Evolutionary conservation across 768 basidiomycete genomes (phyloP), one percentile per base, ranked within the genome.

Genomic region (Gautieria morchelliformis): DNA sequence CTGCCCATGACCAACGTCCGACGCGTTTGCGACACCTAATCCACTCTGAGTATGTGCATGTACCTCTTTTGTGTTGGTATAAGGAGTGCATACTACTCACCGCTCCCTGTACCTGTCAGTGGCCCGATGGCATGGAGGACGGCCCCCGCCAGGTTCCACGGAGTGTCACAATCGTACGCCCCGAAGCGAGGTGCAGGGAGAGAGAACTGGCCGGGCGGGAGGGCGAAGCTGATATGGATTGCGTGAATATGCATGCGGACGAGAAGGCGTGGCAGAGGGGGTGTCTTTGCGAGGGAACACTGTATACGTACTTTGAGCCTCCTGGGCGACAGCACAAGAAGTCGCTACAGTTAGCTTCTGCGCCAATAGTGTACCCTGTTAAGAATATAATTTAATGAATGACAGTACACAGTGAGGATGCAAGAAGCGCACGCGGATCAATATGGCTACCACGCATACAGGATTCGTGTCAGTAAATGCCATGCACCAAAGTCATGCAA

Each of bases 161-260:
- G 66, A 4, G 61, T 63, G 49, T 67, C 66, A 47, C 66, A 67
- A 11, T 50, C 27, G 56, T 59, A 66, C 11, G 61, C 63, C 11
- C 66, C 66, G 58, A 57, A 67, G 41, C 63, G 52, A 14, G 66
- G 66, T 2, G 66, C 66, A 14, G 66, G 63, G 32, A 65, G 56
- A 6, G 54, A 56, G 22, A 56, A 14, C 30, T 27, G 27, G 40
- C 54, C 54, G 2, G n/a, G 22, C 2, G 42, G 40, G 17, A 56
- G 41, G 3, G 20, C 27, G 30, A 44, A 17, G 20, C 54, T 56
- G 54, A n/a, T 24, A n/a, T 45, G 35, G 42, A 22, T 9, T 9
- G 20, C 3, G 42, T 9, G 14, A 44, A 22, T 44, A 17, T 5
- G 20, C 8, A 22, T 44, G 19, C 42, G 14, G 42, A 5, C 8